Evolutionary conservation across 208 protist species (phyloP).

Genomic region (Leishmania mexicana): DNA sequence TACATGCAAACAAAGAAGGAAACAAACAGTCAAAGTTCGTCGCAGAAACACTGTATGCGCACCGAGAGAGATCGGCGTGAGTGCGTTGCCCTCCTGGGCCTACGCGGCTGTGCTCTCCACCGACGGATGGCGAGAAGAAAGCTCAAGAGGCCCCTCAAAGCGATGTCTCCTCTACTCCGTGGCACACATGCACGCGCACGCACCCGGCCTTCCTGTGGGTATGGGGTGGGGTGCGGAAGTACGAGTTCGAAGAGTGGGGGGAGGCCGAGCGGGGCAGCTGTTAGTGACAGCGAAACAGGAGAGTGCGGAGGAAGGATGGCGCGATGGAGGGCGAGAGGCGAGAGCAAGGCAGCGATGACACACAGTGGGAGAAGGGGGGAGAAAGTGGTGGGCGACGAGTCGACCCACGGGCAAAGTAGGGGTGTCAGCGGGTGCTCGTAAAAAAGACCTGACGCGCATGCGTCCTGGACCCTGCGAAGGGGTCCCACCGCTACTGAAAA

Average conservation of each 20-base stretch:
- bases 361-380: neutral
- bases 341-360: neutral
- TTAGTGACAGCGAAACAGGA: neutral
- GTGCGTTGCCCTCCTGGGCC: neutral
- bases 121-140: neutral
- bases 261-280: neutral
- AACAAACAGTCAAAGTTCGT: neutral
- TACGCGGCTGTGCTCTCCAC: neutral
- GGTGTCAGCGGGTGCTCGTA: neutral
- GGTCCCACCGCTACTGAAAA: neutral
- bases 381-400: neutral
- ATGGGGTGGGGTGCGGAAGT: neutral
- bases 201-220: neutral
- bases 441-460: neutral
- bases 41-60: neutral
- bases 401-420: neutral
- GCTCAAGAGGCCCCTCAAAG: neutral
- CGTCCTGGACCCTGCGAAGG: neutral
- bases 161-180: neutral
- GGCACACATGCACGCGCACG: neutral
- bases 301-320: neutral
- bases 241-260: neutral
- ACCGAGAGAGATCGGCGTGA: neutral
- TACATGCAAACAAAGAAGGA: neutral
- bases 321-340: neutral